phyloP scores from a whole-genome alignment of 1,284 basidiomycete species.

The Afroboletus lepidellus region DNA sequence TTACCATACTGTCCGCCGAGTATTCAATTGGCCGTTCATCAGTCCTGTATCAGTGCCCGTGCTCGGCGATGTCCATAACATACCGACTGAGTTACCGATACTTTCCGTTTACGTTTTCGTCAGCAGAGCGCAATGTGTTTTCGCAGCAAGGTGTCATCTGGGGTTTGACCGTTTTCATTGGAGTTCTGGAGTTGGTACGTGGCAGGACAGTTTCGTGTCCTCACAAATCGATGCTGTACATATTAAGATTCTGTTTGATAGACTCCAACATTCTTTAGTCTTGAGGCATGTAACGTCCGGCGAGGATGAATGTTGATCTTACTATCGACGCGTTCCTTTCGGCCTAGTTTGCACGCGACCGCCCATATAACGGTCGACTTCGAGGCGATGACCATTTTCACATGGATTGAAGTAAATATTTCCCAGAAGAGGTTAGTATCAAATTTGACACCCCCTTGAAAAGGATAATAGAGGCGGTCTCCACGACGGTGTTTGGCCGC shows the following conservation, averaged over 20 bases:
- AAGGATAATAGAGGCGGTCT: not conserved
- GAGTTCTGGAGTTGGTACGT: not conserved
- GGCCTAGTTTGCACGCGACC: not conserved
- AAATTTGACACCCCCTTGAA: not conserved
- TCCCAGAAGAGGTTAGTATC: not conserved
- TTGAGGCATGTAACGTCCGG: not conserved
- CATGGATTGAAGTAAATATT: not conserved
- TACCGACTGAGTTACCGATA: not conserved
- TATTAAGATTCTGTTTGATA: no score
- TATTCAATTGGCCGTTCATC: not conserved
- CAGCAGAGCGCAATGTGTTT: not conserved
- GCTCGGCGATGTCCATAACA: not conserved
- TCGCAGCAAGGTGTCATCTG: no score
- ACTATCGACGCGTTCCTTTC: not conserved
- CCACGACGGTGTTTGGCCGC: constrained; percentile 1
- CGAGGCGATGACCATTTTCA: not conserved
- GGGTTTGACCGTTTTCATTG: no score
- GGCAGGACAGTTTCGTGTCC: not conserved
- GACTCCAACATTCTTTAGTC: no score
- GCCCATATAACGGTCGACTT: not conserved
- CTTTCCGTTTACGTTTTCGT: not conserved
- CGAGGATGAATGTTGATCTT: not conserved
- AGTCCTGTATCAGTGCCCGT: not conserved
- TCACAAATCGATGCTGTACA: not conserved
- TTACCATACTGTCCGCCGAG: not conserved